Conservation (phyloP, 768 basidiomycete species). For the Serendipita indica region DNA sequence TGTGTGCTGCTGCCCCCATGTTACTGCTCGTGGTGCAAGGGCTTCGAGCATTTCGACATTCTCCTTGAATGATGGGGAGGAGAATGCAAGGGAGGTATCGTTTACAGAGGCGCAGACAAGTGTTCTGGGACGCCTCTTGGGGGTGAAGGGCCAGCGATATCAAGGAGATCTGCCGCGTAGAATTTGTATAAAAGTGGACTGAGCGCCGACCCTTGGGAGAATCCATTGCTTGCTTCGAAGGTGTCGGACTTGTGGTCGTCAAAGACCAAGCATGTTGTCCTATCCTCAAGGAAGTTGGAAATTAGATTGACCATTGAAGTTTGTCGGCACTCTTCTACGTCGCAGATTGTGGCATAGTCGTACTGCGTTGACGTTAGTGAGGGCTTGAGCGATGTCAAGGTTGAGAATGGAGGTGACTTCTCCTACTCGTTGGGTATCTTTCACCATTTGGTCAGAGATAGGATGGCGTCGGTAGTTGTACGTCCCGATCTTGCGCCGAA, state of each 20-base stretch:
- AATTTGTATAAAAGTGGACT: conserved; percentile 15
- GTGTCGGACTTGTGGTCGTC: conserved; percentile 1
- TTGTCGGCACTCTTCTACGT: conserved; percentile 7
- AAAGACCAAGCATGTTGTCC: conserved; percentile 7
- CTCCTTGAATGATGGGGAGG: not conserved
- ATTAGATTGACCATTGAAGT: conserved; percentile 10
- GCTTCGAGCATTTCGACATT: not conserved
- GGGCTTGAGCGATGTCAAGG: conserved; percentile 15
- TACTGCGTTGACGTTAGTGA: conserved; percentile 12
- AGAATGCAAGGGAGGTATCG: not conserved
- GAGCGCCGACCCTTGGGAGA: conserved; percentile 13
- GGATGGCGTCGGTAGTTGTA: conserved; percentile 13
- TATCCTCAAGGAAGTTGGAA: not conserved
- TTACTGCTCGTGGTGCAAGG: not conserved
- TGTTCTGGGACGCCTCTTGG: not conserved
- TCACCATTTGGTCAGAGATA: conserved; percentile 7
- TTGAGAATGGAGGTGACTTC: conserved; percentile 10
- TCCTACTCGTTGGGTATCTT: conserved; percentile 11
- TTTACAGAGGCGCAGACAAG: not conserved
- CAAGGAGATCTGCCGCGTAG: conserved; percentile 10
- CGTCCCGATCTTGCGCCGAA: conserved; percentile 15
- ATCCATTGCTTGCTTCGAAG: conserved; percentile 5
- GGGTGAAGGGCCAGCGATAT: not conserved
- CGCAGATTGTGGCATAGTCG: conserved; percentile 13
- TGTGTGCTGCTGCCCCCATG: not conserved